A percentile compares a stretch with the other conserved stretches of the same genome.
Conservation (phyloP, 768 basidiomycete genomes). For the Naganishia onofrii region DNA sequence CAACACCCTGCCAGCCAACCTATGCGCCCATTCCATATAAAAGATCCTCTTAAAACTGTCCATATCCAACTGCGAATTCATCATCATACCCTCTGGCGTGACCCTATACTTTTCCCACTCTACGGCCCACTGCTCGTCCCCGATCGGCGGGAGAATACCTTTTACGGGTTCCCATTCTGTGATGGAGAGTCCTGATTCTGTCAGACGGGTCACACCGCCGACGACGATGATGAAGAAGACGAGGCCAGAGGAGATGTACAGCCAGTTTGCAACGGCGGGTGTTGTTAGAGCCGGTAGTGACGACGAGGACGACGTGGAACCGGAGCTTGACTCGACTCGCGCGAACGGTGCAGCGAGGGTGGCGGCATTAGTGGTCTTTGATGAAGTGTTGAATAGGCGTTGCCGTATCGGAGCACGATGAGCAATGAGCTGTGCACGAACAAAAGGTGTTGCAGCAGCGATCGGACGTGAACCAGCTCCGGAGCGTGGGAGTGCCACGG, state of each 20-base stretch:
- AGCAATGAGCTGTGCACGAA: no score
- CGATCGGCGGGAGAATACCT: constrained; percentile 79
- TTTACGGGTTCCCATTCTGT: constrained; percentile 96
- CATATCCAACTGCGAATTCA: constrained; percentile 83
- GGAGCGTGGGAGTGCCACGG: no score
- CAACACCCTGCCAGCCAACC: constrained; percentile 77
- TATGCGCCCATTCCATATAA: constrained; percentile 97
- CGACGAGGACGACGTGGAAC: background rate
- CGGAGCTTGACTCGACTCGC: background rate
- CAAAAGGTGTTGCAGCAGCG: no score
- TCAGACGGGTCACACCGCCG: constrained; percentile 92
- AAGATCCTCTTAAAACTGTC: constrained; percentile 94
- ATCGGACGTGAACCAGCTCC: no score
- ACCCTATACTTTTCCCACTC: constrained; percentile 89
- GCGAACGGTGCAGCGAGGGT: no score
- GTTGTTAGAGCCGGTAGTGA: constrained; percentile 24
- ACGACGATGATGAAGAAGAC: constrained; percentile 92
- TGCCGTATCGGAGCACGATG: no score
- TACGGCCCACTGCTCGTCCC: constrained; percentile 69
- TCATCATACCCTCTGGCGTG: constrained; percentile 89
- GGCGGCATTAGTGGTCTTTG: no score
- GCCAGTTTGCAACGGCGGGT: constrained; percentile 61
- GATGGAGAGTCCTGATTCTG: constrained; percentile 95
- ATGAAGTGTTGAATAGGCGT: no score
- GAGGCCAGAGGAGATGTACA: constrained; percentile 75